Evolutionary conservation across 352 stramenopile genomes (phyloP), one percentile per base, ranked within the genome.

Genomic region (Pythium rhizo-oryzae): DNA sequence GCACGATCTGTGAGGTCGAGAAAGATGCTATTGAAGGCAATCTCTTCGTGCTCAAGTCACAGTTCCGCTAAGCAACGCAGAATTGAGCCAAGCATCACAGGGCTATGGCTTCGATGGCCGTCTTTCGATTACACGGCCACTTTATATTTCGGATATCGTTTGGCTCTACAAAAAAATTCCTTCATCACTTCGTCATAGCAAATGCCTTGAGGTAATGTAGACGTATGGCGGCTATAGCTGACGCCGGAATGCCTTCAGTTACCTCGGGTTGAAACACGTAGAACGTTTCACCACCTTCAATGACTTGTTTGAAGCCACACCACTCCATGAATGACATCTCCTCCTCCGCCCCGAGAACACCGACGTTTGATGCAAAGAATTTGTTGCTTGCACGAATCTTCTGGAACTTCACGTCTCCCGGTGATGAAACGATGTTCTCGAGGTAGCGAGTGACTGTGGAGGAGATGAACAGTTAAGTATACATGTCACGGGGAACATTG

Each of bases 1-100:
- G 87, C 51, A 96, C 85, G 24, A 96, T 96, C 78, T 94, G 85
- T 63, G 84, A 96, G 63, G 82, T 93, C 39, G 85, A 96, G 64
- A 84, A 91, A 37, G 85, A 96, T 67, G 85, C 86, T 4, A 91
- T 96, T 70, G 87, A 96, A 70, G 87, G 85, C 24, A 82, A 81
- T 43, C 53, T 92, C 58, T 78, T 96, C 33, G 87, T 96, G 61
- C 80, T 96, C 61, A 94, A 96, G 75, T 89, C 84, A 1, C 87
- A 95, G 72, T 95, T 95, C 82, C 87, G 87, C 71, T 95, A 91
- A 77, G 6, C 9, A 9, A 18, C 19, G 2, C 19, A 35, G 21
- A 54, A 30, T 25, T 3, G 44, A 28, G 15, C 16, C 15, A 8
- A 51, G 19, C 44, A 47, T 4, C 15, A 47, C 41, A n/a, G 5